Evolutionary conservation across 148 eudicot species (phyloP).

Genomic region (Silene latifolia): DNA sequence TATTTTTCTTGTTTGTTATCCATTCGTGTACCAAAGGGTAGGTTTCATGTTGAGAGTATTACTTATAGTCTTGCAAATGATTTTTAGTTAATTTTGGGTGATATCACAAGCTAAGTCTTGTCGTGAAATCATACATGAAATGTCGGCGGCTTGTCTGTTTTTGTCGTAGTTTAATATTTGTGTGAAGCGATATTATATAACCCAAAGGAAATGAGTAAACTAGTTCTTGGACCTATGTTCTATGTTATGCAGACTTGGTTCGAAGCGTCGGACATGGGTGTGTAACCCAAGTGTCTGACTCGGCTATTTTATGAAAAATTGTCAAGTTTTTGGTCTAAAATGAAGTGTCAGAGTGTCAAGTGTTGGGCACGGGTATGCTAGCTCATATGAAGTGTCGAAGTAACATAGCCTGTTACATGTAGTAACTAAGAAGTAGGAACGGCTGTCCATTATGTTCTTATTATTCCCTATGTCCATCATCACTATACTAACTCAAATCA

Average conservation of each 20-base stretch:
- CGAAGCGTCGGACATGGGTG: no score
- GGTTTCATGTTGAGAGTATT: neutral
- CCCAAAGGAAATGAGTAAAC: neutral
- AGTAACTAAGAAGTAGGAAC: neutral
- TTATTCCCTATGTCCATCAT: neutral
- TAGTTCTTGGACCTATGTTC: neutral
- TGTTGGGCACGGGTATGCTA: no score
- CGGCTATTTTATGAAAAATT: no score
- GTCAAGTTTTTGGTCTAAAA: no score
- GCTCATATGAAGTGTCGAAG: no score
- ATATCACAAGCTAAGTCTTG: neutral
- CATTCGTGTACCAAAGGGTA: neutral
- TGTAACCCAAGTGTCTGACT: no score
- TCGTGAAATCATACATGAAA: neutral
- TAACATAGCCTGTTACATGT: neutral
- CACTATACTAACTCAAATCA: neutral
- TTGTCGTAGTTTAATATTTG: neutral
- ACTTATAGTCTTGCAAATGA: neutral
- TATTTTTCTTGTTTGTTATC: neutral
- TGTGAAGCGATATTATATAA: neutral
- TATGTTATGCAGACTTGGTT: no score
- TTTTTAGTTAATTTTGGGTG: neutral
- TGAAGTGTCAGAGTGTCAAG: no score
- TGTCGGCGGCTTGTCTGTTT: neutral
- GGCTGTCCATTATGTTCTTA: conserved; percentile 1